phyloP scores from a whole-genome alignment of 2,329 filamentous ascomycete genomes.

The Coccinonectria pachysandricola region DNA sequence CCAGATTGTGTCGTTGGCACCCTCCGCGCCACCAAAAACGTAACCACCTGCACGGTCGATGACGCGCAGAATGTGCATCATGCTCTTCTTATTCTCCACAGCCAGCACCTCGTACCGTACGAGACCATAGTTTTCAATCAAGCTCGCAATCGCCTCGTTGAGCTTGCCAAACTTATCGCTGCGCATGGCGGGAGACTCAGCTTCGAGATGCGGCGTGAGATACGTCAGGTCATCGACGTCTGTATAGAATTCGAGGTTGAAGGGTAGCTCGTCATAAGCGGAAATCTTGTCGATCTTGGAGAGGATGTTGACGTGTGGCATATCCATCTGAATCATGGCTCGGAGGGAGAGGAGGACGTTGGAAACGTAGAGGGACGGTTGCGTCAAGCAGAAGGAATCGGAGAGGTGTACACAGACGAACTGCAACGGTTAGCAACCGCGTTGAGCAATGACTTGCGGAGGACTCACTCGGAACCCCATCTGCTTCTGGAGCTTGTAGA shows the following conservation, averaged over 20 bases:
- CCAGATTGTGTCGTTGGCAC: slow-evolving; percentile 95
- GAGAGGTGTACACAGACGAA: slow-evolving; percentile 88
- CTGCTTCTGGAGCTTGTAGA: slow-evolving; percentile 83
- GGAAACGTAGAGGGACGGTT: slow-evolving; percentile 90
- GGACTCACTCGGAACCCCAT: slow-evolving; percentile 73
- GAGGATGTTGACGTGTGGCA: slow-evolving; percentile 89
- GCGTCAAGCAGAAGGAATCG: slow-evolving; percentile 85
- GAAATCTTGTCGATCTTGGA: slow-evolving; percentile 95
- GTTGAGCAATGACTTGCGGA: not conserved
- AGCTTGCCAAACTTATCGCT: slow-evolving; percentile 72
- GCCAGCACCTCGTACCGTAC: slow-evolving; percentile 89
- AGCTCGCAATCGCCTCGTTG: slow-evolving; percentile 74
- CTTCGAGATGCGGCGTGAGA: slow-evolving; percentile 68
- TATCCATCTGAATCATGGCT: slow-evolving; percentile 96
- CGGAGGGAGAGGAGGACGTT: slow-evolving; percentile 86
- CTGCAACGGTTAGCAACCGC: slow-evolving; percentile 35
- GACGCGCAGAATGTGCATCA: slow-evolving; percentile 82
- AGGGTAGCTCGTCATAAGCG: slow-evolving; percentile 75
- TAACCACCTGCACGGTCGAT: slow-evolving; percentile 92
- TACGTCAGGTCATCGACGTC: slow-evolving; percentile 90
- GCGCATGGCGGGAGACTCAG: slow-evolving; percentile 60
- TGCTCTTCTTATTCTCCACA: slow-evolving; percentile 92
- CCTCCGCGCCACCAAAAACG: slow-evolving; percentile 81
- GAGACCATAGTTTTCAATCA: slow-evolving; percentile 83
- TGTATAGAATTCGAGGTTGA: slow-evolving; percentile 95